Conservation (phyloP, 2,329 filamentous ascomycete genomes). For the Ophiostoma novo-ulmi region DNA sequence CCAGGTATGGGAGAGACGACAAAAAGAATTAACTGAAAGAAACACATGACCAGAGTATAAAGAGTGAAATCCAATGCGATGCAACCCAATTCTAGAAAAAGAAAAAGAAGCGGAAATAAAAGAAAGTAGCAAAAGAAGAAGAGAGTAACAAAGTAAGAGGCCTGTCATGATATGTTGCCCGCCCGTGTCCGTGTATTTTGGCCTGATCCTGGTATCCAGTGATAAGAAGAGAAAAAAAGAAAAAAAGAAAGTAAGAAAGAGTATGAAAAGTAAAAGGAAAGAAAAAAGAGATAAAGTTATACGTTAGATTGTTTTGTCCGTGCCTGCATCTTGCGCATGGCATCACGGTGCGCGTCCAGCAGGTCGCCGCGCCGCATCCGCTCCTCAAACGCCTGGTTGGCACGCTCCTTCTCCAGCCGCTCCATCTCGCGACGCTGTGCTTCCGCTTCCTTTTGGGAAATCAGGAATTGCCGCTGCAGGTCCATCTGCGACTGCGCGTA, state of each 20-base stretch:
- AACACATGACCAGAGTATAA: constrained; percentile 5
- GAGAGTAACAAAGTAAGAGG: not conserved
- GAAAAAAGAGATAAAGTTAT: not conserved
- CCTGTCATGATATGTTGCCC: not conserved
- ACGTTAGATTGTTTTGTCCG: not conserved
- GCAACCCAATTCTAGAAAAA: constrained; percentile 7
- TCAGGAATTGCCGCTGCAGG: constrained; percentile 50
- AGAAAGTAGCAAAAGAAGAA: not conserved
- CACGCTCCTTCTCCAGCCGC: constrained; percentile 51
- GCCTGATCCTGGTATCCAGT: constrained; percentile 8
- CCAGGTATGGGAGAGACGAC: not conserved
- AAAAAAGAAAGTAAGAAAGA: not conserved
- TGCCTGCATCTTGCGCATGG: constrained; percentile 72
- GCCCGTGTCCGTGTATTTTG: constrained; percentile 7
- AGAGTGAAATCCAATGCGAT: not conserved
- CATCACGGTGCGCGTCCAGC: constrained; percentile 70
- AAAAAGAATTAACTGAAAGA: not conserved
- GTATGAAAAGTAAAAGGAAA: not conserved
- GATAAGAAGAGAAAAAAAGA: not conserved
- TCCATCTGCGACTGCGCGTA: constrained; percentile 44
- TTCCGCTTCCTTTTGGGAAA: constrained; percentile 59
- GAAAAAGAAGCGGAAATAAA: not conserved
- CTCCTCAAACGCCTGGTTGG: constrained; percentile 62
- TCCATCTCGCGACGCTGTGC: constrained; percentile 56
- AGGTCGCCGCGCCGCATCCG: constrained; percentile 72